These are phyloP conservation scores for Yamadazyma kitorensis DNA, from an alignment of 805 yeast genomes.

Conservation along the genomic window DNA sequence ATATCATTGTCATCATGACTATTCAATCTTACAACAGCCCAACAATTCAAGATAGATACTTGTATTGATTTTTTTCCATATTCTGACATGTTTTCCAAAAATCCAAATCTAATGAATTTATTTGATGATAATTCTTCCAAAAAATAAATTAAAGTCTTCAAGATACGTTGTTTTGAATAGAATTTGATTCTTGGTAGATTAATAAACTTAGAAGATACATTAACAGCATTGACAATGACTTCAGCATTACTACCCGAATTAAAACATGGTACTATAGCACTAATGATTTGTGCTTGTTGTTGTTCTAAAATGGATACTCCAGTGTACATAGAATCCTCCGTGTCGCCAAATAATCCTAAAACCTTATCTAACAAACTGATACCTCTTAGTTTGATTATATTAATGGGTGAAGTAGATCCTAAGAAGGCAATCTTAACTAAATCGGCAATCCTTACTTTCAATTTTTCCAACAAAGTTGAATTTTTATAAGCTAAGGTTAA, in stretches of 20 bases:
- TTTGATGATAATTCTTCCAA: constrained; percentile 55
- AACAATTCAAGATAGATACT: constrained; percentile 61
- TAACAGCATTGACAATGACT: constrained; percentile 73
- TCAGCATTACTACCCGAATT: constrained; percentile 66
- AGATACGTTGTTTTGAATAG: constrained; percentile 47
- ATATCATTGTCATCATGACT: constrained; percentile 19
- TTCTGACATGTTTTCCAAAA: constrained; percentile 46
- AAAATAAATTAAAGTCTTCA: constrained; percentile 62
- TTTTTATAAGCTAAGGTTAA: constrained; percentile 39
- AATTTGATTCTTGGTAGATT: constrained; percentile 42
- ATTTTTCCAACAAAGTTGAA: constrained; percentile 32
- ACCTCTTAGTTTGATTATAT: constrained; percentile 61
- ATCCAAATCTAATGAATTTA: constrained; percentile 51
- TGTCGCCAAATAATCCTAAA: constrained; percentile 55
- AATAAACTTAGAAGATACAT: constrained; percentile 73
- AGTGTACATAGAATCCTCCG: constrained; percentile 70
- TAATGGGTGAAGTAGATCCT: constrained; percentile 72
- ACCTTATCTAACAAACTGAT: constrained; percentile 62
- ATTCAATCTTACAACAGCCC: constrained; percentile 60
- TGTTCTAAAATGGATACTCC: constrained; percentile 75
- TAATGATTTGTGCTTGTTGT: constrained; percentile 90
- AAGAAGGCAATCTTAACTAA: constrained; percentile 75
- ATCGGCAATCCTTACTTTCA: constrained; percentile 53
- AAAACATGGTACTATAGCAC: constrained; percentile 88
- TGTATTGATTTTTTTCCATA: constrained; percentile 51